Evolutionary conservation across 441 rosid species (phyloP).

Genomic region (Metrosideros polymorpha): DNA sequence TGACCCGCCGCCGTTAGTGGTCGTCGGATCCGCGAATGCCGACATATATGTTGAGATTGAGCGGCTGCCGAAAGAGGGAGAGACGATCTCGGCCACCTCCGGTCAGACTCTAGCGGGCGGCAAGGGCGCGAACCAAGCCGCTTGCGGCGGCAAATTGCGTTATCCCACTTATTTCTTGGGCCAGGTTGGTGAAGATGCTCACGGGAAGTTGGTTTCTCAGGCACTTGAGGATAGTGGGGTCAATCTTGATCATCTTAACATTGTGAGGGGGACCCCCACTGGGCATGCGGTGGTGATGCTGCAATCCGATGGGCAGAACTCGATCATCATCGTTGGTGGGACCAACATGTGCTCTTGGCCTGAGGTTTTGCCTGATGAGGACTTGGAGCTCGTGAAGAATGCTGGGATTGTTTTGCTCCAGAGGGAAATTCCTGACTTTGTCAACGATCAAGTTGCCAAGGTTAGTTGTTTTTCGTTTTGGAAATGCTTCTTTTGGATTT

Average conservation of each 20-base stretch:
- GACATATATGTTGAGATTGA: constrained; percentile 83
- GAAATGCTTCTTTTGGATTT: neutral
- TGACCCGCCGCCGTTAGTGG: constrained; percentile 49
- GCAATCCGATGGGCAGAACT: constrained; percentile 75
- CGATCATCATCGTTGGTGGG: constrained; percentile 86
- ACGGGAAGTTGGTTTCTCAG: constrained; percentile 56
- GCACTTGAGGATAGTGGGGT: constrained; percentile 62
- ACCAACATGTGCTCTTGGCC: constrained; percentile 84
- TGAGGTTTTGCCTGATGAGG: constrained; percentile 31
- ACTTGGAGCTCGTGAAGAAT: constrained; percentile 50
- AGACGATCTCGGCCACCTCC: constrained; percentile 67
- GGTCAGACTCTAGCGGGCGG: constrained; percentile 87
- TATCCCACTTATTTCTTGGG: constrained; percentile 83
- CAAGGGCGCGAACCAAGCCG: constrained; percentile 92
- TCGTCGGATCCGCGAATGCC: constrained; percentile 84
- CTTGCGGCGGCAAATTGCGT: constrained; percentile 57
- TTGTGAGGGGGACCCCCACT: constrained; percentile 45
- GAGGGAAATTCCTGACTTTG: constrained; percentile 83
- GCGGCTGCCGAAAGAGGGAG: constrained; percentile 62
- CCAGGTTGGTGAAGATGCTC: constrained; percentile 73
- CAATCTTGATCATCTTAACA: constrained; percentile 35
- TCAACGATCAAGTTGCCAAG: constrained; percentile 82
- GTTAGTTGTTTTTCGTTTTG: constrained; percentile 15
- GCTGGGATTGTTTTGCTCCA: constrained; percentile 87
- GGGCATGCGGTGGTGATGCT: constrained; percentile 97